Conservation (phyloP, 2,329 filamentous ascomycete species). For the Beauveria brongniartii region DNA sequence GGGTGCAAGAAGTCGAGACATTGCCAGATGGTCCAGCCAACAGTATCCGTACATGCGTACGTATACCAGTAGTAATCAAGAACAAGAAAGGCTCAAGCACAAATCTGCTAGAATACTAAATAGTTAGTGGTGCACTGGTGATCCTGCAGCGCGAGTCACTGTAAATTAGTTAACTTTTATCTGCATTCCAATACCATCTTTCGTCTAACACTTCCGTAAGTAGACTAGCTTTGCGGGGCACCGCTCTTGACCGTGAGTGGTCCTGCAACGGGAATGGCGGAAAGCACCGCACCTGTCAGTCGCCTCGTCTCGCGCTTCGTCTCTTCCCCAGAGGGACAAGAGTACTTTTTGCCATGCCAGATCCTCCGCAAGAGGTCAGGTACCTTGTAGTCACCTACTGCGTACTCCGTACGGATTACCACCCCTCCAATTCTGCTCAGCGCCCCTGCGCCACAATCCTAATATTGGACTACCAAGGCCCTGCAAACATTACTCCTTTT, state of each 20-base stretch:
- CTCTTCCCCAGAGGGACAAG: background rate
- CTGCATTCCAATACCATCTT: background rate
- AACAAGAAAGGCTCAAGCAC: too few species aligned
- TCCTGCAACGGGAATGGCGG: constrained; percentile 1
- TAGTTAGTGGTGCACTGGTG: background rate
- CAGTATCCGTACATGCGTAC: too few species aligned
- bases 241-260: background rate
- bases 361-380: background rate
- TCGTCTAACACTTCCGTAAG: constrained; percentile 7
- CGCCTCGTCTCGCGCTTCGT: background rate
- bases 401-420: background rate
- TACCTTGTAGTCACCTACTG: background rate
- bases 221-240: background rate
- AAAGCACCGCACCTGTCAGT: constrained; percentile 9
- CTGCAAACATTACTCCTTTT: background rate
- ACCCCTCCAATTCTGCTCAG: background rate
- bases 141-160: background rate
- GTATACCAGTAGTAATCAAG: too few species aligned
- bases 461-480: background rate
- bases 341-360: background rate
- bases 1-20: too few species aligned
- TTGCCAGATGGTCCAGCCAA: too few species aligned
- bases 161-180: too few species aligned
- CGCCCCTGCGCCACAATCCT: background rate
- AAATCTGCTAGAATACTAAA: background rate